Percentiles rank a stretch among this genome's conserved stretches.
These are phyloP conservation scores for Pythium folliculosum DNA, from an alignment of 352 stramenopile species.

Conservation along the genomic window DNA sequence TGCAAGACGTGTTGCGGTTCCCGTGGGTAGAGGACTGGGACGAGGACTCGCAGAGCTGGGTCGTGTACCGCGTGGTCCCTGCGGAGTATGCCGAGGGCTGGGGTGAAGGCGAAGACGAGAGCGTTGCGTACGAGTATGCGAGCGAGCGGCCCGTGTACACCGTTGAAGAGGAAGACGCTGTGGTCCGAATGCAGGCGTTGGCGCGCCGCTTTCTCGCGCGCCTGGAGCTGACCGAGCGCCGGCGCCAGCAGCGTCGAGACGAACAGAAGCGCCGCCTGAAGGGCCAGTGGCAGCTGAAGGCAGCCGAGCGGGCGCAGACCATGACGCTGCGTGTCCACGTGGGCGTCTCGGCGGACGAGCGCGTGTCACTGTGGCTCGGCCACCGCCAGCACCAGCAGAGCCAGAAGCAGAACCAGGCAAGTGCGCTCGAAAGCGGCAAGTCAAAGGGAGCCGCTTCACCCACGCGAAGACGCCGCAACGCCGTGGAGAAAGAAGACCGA, in stretches of 20 bases:
- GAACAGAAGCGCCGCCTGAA: slow-evolving; percentile 36
- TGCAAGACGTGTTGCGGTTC: slow-evolving; percentile 49
- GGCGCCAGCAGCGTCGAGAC: slow-evolving; percentile 36
- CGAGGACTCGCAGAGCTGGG: slow-evolving; percentile 40
- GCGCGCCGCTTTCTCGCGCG: slow-evolving; percentile 48
- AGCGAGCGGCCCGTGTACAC: slow-evolving; percentile 60
- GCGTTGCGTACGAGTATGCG: slow-evolving; percentile 25
- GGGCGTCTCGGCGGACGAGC: slow-evolving; percentile 15
- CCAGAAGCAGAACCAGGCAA: slow-evolving; percentile 2
- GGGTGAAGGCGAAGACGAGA: neutral
- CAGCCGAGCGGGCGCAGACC: slow-evolving; percentile 44
- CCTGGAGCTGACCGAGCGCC: slow-evolving; percentile 27
- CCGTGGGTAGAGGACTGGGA: slow-evolving; percentile 67
- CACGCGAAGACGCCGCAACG: slow-evolving; percentile 12
- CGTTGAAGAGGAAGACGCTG: slow-evolving; percentile 58
- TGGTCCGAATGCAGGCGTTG: slow-evolving; percentile 44
- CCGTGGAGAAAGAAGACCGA: slow-evolving; percentile 18
- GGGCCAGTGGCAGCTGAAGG: slow-evolving; percentile 39
- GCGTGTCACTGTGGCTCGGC: slow-evolving; percentile 33
- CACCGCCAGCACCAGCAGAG: slow-evolving; percentile 13
- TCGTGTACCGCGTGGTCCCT: slow-evolving; percentile 31
- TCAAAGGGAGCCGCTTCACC: neutral
- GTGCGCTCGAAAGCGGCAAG: neutral
- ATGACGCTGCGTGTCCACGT: slow-evolving; percentile 43
- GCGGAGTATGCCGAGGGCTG: no score